These are phyloP conservation scores for Pezicula radicicola DNA, from an alignment of 2,329 filamentous ascomycete species.

Conservation along the genomic window DNA sequence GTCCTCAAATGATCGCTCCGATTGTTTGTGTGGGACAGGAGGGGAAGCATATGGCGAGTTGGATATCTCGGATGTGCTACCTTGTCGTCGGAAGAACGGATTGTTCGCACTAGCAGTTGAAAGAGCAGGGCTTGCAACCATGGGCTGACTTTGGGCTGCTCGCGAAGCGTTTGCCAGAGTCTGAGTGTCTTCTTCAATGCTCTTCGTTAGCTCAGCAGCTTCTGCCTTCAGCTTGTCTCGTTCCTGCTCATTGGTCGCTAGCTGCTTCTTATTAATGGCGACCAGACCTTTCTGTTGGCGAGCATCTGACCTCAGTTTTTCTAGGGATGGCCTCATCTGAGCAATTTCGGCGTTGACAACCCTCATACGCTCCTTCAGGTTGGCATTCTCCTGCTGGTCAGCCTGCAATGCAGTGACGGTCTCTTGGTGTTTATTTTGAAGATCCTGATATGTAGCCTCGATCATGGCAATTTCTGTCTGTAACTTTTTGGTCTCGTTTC, in stretches of 20 bases:
- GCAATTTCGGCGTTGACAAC: constrained; percentile 78
- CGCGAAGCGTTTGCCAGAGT: constrained; percentile 51
- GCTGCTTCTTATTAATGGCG: constrained; percentile 97
- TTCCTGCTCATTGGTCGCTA: constrained; percentile 84
- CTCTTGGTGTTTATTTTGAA: constrained; percentile 79
- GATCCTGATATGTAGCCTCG: constrained; percentile 76
- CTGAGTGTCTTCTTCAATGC: constrained; percentile 54
- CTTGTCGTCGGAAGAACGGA: constrained; percentile 82
- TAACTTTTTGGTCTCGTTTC: constrained; percentile 79
- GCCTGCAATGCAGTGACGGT: constrained; percentile 71
- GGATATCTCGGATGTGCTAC: constrained; percentile 50
- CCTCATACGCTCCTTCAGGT: constrained; percentile 82
- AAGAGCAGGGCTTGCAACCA: constrained; percentile 66
- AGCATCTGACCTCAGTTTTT: constrained; percentile 88
- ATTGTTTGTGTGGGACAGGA: constrained; percentile 33
- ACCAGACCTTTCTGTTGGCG: constrained; percentile 95
- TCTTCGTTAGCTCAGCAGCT: constrained; percentile 65
- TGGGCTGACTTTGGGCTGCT: constrained; percentile 37
- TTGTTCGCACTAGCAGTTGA: constrained; percentile 79
- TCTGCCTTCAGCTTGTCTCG: constrained; percentile 84
- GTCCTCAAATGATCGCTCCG: constrained; percentile 76
- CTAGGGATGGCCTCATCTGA: constrained; percentile 83
- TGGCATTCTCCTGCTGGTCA: constrained; percentile 85
- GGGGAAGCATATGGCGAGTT: constrained; percentile 43
- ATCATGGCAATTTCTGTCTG: constrained; percentile 80